Evolutionary conservation across 1,284 basidiomycete genomes (phyloP).

Genomic region (Moesziomyces sp.): DNA sequence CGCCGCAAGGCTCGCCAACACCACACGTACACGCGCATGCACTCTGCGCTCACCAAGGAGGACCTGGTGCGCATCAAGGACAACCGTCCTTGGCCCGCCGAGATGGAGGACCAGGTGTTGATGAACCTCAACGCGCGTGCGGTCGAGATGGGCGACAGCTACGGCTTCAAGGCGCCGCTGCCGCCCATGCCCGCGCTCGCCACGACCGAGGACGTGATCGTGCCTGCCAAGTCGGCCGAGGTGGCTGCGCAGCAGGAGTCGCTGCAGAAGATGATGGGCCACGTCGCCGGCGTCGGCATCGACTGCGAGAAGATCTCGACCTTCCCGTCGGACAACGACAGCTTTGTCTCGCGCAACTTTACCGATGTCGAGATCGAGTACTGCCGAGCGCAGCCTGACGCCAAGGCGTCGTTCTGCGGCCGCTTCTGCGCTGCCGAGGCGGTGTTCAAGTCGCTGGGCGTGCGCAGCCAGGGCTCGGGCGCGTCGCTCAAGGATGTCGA

Average conservation of each 20-base stretch:
- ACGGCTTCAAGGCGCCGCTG: slow-evolving; percentile 56
- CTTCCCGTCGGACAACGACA: slow-evolving; percentile 88
- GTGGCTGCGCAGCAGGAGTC: slow-evolving; percentile 53
- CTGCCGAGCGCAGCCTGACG: slow-evolving; percentile 86
- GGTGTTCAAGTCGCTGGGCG: slow-evolving; percentile 95
- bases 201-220: slow-evolving; percentile 24
- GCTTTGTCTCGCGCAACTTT: slow-evolving; percentile 90
- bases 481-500: slow-evolving; percentile 97
- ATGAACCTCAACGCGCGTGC: slow-evolving; percentile 89
- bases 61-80: slow-evolving; percentile 89
- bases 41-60: slow-evolving; percentile 59
- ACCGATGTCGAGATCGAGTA: slow-evolving; percentile 87
- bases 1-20: slow-evolving; percentile 52
- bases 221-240: slow-evolving; percentile 49
- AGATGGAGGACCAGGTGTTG: slow-evolving; percentile 87
- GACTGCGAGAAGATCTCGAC: slow-evolving; percentile 86
- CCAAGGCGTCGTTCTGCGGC: slow-evolving; percentile 89
- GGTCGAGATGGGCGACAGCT: slow-evolving; percentile 54
- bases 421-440: slow-evolving; percentile 98
- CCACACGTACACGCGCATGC: slow-evolving; percentile 63
- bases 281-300: slow-evolving; percentile 78
- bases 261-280: slow-evolving; percentile 65
- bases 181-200: slow-evolving; percentile 50
- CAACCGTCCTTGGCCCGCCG: slow-evolving; percentile 85
- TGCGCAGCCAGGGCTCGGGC: slow-evolving; percentile 88